Percentiles rank a stretch among this genome's conserved stretches.
Conservation (phyloP, 352 stramenopile genomes). For the Phytophthora sansomeana region DNA sequence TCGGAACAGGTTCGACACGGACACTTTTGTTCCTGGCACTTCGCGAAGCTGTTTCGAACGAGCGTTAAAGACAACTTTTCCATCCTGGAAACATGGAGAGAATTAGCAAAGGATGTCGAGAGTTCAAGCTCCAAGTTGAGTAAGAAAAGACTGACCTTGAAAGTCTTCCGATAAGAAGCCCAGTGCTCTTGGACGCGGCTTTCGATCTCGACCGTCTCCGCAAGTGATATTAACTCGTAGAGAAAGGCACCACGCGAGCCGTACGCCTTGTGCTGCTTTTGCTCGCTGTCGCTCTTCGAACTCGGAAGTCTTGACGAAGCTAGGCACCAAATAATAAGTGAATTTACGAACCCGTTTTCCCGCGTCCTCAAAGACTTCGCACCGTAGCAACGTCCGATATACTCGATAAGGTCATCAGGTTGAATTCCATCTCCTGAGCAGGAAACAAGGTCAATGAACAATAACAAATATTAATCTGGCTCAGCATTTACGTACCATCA, state of each 20-base stretch:
- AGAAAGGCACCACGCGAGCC: conserved; percentile 65
- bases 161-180: conserved; percentile 73
- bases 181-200: conserved; percentile 62
- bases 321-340: conserved; percentile 17
- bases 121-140: not conserved
- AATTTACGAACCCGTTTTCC: not conserved
- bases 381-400: conserved; percentile 62
- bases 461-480: not conserved
- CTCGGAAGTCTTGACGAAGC: conserved; percentile 46
- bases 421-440: conserved; percentile 71
- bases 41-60: conserved; percentile 45
- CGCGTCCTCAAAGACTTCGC: not conserved
- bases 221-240: conserved; percentile 48
- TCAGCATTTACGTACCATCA: conserved; percentile 55
- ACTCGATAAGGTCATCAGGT: conserved; percentile 53
- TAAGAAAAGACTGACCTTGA: conserved; percentile 47
- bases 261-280: conserved; percentile 37
- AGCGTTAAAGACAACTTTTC: conserved; percentile 66
- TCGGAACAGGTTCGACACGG: conserved; percentile 62
- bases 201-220: conserved; percentile 67
- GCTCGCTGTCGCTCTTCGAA: not conserved
- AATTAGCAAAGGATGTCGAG: not conserved
- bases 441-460: not conserved
- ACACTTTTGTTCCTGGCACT: conserved; percentile 57
- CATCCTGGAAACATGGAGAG: conserved; percentile 41